These are phyloP conservation scores for Aspergillus chevalieri DNA, from an alignment of 2,329 filamentous ascomycete species.

Conservation along the genomic window DNA sequence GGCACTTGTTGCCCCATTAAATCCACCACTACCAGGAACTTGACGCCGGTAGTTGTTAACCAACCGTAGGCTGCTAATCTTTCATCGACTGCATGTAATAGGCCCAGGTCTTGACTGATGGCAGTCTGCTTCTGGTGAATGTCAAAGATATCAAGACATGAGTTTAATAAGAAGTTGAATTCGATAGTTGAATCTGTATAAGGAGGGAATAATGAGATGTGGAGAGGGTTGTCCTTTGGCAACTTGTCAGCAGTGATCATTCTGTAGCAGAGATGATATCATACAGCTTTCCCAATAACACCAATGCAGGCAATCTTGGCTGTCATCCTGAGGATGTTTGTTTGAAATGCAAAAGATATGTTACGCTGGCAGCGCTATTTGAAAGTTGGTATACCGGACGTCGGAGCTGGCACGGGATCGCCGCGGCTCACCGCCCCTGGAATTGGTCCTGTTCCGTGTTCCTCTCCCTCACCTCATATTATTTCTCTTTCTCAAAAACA, in stretches of 20 bases:
- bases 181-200: slow-evolving; percentile 63
- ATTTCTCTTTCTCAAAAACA: slow-evolving; percentile 1
- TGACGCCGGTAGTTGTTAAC: slow-evolving; percentile 91
- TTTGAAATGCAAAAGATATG: too few species aligned
- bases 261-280: slow-evolving; percentile 14
- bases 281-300: slow-evolving; percentile 86
- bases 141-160: slow-evolving; percentile 75
- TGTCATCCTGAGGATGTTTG: slow-evolving; percentile 33
- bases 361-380: too few species aligned
- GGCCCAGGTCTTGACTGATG: slow-evolving; percentile 76
- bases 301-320: slow-evolving; percentile 87
- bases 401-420: neutral
- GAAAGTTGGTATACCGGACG: too few species aligned
- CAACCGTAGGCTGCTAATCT: slow-evolving; percentile 89
- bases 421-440: slow-evolving; percentile 1
- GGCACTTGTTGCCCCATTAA: slow-evolving; percentile 64
- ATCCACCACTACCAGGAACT: slow-evolving; percentile 85
- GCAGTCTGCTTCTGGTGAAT: slow-evolving; percentile 69
- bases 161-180: slow-evolving; percentile 62
- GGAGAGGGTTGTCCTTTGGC: slow-evolving; percentile 84
- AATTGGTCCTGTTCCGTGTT: slow-evolving; percentile 5
- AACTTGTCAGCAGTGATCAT: slow-evolving; percentile 4
- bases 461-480: slow-evolving; percentile 8
- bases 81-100: slow-evolving; percentile 91
- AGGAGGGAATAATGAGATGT: slow-evolving; percentile 82